phyloP scores from a whole-genome alignment of 148 eudicot species.

The Rhododendron mucronatum region DNA sequence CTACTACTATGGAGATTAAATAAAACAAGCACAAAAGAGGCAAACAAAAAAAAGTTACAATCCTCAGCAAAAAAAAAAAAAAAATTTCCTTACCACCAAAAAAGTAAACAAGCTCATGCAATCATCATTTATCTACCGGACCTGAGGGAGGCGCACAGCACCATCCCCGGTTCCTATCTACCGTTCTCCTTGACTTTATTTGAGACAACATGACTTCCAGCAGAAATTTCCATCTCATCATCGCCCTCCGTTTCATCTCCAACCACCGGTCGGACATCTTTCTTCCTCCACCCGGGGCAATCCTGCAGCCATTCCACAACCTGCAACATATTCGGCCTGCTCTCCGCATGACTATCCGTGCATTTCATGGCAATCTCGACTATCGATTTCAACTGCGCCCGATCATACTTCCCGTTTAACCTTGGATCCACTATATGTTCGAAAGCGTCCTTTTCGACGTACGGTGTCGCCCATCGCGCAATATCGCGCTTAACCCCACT shows the following conservation, averaged over 20 bases:
- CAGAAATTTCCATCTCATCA: conserved; percentile 1
- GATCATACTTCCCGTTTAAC: conserved; percentile 30
- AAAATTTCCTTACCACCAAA: no score
- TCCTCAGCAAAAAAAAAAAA: no score
- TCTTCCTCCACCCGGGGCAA: conserved; percentile 20
- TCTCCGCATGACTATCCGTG: conserved; percentile 29
- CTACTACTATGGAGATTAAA: neutral
- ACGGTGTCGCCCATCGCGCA: conserved; percentile 33
- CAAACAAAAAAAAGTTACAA: neutral
- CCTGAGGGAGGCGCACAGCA: no score
- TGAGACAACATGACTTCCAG: neutral
- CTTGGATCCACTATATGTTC: conserved; percentile 34
- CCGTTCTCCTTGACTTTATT: neutral
- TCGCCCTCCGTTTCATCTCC: neutral
- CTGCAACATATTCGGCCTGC: conserved; percentile 40
- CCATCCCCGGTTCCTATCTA: neutral
- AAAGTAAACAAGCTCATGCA: neutral
- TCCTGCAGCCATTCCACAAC: conserved; percentile 34
- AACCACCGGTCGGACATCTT: neutral
- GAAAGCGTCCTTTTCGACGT: conserved; percentile 20
- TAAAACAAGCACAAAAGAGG: neutral
- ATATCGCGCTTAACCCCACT: conserved; percentile 32
- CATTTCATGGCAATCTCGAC: conserved; percentile 28
- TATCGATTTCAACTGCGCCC: conserved; percentile 13
- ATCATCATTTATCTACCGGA: neutral